A percentile compares a stretch with the other conserved stretches of the same genome.
Conservation (phyloP, 148 eudicot genomes). For the Dianthus caryophyllus region DNA sequence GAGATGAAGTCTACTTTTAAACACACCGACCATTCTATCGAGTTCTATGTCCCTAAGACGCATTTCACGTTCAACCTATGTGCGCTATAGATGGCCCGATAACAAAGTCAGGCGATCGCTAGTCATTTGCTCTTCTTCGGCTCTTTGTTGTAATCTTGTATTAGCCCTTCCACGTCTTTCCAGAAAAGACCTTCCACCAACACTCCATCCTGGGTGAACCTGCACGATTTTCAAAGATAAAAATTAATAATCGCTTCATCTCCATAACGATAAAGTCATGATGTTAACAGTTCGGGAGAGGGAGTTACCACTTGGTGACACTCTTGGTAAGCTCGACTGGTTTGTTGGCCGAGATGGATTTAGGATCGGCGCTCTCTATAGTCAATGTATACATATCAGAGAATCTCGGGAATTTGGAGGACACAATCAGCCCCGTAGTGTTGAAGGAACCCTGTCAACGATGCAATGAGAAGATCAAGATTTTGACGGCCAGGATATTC, state of each 20-base stretch:
- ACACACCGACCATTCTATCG: constrained; percentile 17
- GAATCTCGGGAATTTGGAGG: constrained; percentile 86
- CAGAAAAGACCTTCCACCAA: constrained; percentile 93
- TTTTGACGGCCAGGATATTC: neutral
- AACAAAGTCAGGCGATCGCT: constrained; percentile 7
- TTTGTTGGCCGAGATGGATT: constrained; percentile 80
- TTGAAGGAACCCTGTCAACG: constrained; percentile 58
- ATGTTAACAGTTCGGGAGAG: constrained; percentile 28
- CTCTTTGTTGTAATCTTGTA: constrained; percentile 66
- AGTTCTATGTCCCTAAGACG: constrained; percentile 18
- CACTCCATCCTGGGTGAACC: constrained; percentile 94
- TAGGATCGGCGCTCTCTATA: constrained; percentile 85
- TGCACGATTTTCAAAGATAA: constrained; percentile 25
- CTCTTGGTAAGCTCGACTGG: constrained; percentile 84
- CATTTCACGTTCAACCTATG: constrained; percentile 6
- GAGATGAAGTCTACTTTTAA: constrained; percentile 12
- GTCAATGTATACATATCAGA: constrained; percentile 76
- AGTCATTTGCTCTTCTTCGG: constrained; percentile 71
- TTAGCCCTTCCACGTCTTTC: constrained; percentile 73
- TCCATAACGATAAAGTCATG: neutral
- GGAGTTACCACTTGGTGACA: constrained; percentile 72
- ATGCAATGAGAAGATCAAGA: neutral
- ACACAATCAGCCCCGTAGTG: constrained; percentile 64
- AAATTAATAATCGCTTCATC: neutral
- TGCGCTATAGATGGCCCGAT: neutral